These are phyloP conservation scores for Wallacemonas sp. DNA, from an alignment of 208 protist genomes.

Conservation along the genomic window DNA sequence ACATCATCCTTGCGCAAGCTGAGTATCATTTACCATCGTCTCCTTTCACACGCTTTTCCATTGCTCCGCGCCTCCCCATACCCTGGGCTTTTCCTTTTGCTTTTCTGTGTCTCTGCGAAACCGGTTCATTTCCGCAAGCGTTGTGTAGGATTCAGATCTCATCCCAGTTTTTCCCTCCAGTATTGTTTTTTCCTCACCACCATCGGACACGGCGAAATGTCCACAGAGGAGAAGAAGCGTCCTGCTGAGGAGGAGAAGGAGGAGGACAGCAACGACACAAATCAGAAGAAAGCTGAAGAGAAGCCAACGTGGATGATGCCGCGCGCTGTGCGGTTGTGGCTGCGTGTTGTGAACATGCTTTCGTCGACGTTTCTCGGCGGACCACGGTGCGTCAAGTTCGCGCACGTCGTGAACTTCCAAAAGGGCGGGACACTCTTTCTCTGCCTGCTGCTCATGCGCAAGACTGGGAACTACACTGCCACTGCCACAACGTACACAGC, in stretches of 20 bases:
- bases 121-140: no score
- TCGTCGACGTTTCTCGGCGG: slow-evolving; percentile 57
- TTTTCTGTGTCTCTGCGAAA: no score
- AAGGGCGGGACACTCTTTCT: slow-evolving; percentile 74
- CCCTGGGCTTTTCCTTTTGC: no score
- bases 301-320: slow-evolving; percentile 14
- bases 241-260: background rate
- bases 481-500: slow-evolving; percentile 85
- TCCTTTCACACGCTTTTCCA: no score
- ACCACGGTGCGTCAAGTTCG: slow-evolving; percentile 55
- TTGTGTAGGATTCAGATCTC: no score
- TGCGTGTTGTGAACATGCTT: slow-evolving; percentile 42
- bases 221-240: background rate
- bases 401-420: slow-evolving; percentile 83
- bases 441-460: slow-evolving; percentile 70
- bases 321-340: slow-evolving; percentile 45
- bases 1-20: no score
- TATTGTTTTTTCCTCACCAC: no score
- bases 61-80: no score
- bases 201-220: no score
- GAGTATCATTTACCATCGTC: no score
- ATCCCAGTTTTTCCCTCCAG: no score
- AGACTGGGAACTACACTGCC: slow-evolving; percentile 65
- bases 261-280: background rate
- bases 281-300: slow-evolving; percentile 4